These are phyloP conservation scores for Lachnellula cervina DNA, from an alignment of 2,329 filamentous ascomycete species.

Conservation along the genomic window DNA sequence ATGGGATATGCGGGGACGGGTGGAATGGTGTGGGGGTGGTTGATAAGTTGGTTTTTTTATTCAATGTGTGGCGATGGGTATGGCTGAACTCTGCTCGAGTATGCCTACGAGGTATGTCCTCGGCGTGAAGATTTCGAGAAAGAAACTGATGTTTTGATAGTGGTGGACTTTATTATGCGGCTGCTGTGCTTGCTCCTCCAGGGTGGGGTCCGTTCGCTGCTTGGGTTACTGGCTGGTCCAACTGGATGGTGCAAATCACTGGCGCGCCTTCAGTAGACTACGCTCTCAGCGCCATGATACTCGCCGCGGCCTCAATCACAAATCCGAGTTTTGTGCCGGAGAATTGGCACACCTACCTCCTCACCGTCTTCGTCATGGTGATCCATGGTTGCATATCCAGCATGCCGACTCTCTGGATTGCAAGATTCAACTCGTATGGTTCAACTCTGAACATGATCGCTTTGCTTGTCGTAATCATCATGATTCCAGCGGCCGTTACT, in stretches of 20 bases:
- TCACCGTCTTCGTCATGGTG: constrained; percentile 63
- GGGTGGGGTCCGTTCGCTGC: constrained; percentile 63
- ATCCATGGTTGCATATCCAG: constrained; percentile 61
- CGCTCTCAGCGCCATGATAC: constrained; percentile 63
- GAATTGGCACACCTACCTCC: constrained; percentile 62
- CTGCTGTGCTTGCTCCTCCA: constrained; percentile 63
- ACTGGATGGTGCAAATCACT: constrained; percentile 64
- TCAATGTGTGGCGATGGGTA: constrained; percentile 62
- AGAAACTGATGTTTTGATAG: constrained; percentile 25
- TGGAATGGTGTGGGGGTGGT: constrained; percentile 73
- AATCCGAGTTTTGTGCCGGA: constrained; percentile 61
- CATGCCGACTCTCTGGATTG: constrained; percentile 67
- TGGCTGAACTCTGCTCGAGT: constrained; percentile 67
- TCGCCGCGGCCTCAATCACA: constrained; percentile 63
- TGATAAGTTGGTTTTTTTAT: constrained; percentile 68
- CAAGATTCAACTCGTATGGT: constrained; percentile 63
- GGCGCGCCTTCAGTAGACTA: constrained; percentile 64
- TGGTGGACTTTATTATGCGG: constrained; percentile 69
- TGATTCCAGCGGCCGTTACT: constrained; percentile 56
- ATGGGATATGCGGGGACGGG: constrained; percentile 54
- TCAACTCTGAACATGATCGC: constrained; percentile 68
- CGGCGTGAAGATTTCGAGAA: background rate
- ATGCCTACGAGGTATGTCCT: constrained; percentile 58
- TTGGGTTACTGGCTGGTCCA: constrained; percentile 67
- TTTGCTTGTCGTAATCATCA: constrained; percentile 60